Percentiles rank a stretch among this genome's conserved stretches.
Conservation (phyloP, 768 basidiomycete species). For the Termitomyces sp. region DNA sequence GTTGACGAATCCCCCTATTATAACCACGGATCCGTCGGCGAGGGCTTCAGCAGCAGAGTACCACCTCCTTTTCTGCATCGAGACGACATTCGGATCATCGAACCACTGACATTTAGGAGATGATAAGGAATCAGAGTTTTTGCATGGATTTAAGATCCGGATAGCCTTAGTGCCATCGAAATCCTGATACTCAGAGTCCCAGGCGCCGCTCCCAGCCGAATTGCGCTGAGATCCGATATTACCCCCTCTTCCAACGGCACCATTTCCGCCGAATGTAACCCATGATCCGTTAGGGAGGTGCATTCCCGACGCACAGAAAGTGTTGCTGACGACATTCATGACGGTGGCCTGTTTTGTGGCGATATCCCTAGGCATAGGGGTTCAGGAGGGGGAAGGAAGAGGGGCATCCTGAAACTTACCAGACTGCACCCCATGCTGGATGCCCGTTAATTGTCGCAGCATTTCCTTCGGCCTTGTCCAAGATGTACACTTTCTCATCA, state of each 20-base stretch:
- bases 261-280: slow-evolving; percentile 73
- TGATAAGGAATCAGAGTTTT: slow-evolving; percentile 36
- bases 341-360: slow-evolving; percentile 48
- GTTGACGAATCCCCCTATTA: slow-evolving; percentile 77
- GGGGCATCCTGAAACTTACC: slow-evolving; percentile 28
- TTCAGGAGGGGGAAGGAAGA: background rate
- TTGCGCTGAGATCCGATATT: slow-evolving; percentile 47
- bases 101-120: slow-evolving; percentile 62
- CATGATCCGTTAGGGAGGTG: slow-evolving; percentile 78
- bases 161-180: slow-evolving; percentile 78
- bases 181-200: slow-evolving; percentile 66
- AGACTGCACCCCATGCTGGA: slow-evolving; percentile 70
- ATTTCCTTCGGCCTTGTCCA: slow-evolving; percentile 87
- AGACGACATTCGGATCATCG: slow-evolving; percentile 54
- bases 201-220: slow-evolving; percentile 39
- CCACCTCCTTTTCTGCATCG: slow-evolving; percentile 70
- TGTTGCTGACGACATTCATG: slow-evolving; percentile 71
- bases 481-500: slow-evolving; percentile 74
- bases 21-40: slow-evolving; percentile 67
- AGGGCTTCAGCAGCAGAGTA: slow-evolving; percentile 72
- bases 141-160: slow-evolving; percentile 78
- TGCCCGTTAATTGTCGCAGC: slow-evolving; percentile 58
- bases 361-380: slow-evolving; percentile 44
- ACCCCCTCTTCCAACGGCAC: slow-evolving; percentile 64
- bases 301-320: slow-evolving; percentile 80